phyloP scores from a whole-genome alignment of 768 basidiomycete genomes.

The Mycena galopus region DNA sequence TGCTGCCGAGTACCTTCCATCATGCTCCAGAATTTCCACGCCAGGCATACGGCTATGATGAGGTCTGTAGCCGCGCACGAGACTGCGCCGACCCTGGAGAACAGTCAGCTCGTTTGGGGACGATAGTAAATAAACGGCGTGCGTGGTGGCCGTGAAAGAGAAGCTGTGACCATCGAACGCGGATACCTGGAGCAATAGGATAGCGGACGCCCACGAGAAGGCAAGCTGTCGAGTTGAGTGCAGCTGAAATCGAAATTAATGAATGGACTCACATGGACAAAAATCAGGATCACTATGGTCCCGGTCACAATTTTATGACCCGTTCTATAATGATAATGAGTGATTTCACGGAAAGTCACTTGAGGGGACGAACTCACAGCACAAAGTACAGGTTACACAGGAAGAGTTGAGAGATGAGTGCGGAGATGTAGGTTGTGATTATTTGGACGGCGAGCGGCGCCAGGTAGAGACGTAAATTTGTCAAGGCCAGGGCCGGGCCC shows the following conservation, averaged over 20 bases:
- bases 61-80: constrained; percentile 18
- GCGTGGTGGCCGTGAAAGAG: constrained; percentile 5
- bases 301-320: background rate
- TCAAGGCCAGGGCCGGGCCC: too few species aligned
- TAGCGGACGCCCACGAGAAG: constrained; percentile 13
- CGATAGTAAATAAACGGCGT: background rate
- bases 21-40: constrained; percentile 5
- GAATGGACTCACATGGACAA: constrained; percentile 2
- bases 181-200: background rate
- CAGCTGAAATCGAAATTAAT: background rate
- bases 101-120: background rate
- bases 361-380: background rate
- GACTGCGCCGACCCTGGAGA: constrained; percentile 13
- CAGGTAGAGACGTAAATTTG: background rate
- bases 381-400: constrained; percentile 6
- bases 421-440: constrained; percentile 9
- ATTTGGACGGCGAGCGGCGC: background rate
- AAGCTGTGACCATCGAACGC: background rate
- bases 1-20: background rate
- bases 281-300: background rate
- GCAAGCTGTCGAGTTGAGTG: background rate
- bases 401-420: constrained; percentile 8
- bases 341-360: background rate
- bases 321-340: background rate
- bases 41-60: background rate